Evolutionary conservation across 208 protist species (phyloP), one percentile per base, ranked within the genome.

Genomic region (Giardia muris): DNA sequence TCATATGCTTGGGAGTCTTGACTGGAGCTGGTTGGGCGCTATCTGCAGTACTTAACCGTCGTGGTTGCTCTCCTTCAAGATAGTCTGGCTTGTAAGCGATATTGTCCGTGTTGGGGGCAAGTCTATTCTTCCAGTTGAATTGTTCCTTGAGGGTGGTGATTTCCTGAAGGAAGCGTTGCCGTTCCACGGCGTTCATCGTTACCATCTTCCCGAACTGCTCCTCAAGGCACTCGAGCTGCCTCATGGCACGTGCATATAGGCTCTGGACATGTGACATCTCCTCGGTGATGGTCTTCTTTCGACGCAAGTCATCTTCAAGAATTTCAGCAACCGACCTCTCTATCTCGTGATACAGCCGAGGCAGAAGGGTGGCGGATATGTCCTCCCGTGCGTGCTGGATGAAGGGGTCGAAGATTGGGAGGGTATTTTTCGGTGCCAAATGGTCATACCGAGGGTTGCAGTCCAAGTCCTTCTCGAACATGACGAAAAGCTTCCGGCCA

Each of bases 381-480:
- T 10, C 10, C 30, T 10, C 10, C 30, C 30, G 19, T 76, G 57
- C 57, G 10, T 76, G 19, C 19, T 76, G 19, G 57, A 89, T 4
- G 45, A 89, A 89, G 3, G 4, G 86, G 39, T 45, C 19, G 42
- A 89, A 89, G 4, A 89, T 45, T 4, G 86, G 86, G 3, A 89
- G 86, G 3, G 86, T 89, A 43, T 43, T 89, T 43, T 89, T 89
- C 86, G 86, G 86, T 46, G 19, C 19, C 86, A 89, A 89, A 89
- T 89, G 86, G 42, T 89, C 86, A 43, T 4, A 45, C 45, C 45
- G n/a, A 46, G 86, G 42, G 42, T 89, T 89, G 86, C 86, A 89
- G 45, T 89, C 42, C 42, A 89, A 43, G 42, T 46, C 42, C 4
- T 4, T 4, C 42, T 89, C 86, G 86, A 89, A 89, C 86, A 89